These are phyloP conservation scores for Clitocybe nebularis DNA, from an alignment of 1,284 basidiomycete species.

Conservation along the genomic window DNA sequence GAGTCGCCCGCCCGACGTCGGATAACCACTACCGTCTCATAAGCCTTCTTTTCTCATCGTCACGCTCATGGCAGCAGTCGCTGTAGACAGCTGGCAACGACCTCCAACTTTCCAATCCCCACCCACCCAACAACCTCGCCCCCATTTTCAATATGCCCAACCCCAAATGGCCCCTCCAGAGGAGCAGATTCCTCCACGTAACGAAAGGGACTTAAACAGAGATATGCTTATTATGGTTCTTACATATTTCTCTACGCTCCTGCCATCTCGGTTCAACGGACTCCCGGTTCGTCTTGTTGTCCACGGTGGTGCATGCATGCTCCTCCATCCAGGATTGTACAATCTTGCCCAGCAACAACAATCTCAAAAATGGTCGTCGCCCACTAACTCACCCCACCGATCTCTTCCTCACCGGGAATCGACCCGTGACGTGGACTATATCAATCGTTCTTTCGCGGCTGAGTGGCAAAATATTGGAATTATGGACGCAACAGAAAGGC, in stretches of 20 bases:
- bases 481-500: constrained; percentile 43
- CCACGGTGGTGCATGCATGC: constrained; percentile 68
- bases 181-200: constrained; percentile 20
- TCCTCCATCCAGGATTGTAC: constrained; percentile 48
- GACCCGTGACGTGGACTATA: constrained; percentile 64
- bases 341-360: constrained; percentile 31
- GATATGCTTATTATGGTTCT: constrained; percentile 42
- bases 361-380: constrained; percentile 13
- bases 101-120: constrained; percentile 1
- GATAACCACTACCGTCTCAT: too few relatives aligned
- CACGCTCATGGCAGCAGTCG: background rate
- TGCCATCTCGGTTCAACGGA: constrained; percentile 38
- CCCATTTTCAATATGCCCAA: constrained; percentile 6
- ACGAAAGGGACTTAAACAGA: constrained; percentile 27
- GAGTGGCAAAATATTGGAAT: constrained; percentile 49
- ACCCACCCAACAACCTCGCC: background rate
- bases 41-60: background rate
- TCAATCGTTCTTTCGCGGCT: constrained; percentile 50
- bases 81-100: background rate
- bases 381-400: constrained; percentile 7
- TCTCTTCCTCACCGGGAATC: constrained; percentile 33
- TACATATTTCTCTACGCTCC: constrained; percentile 44
- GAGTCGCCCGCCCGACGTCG: too few relatives aligned
- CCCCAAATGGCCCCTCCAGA: constrained; percentile 5
- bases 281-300: constrained; percentile 52